phyloP scores from a whole-genome alignment of 1,139 yeast genomes.

The Pichia inconspicua region DNA sequence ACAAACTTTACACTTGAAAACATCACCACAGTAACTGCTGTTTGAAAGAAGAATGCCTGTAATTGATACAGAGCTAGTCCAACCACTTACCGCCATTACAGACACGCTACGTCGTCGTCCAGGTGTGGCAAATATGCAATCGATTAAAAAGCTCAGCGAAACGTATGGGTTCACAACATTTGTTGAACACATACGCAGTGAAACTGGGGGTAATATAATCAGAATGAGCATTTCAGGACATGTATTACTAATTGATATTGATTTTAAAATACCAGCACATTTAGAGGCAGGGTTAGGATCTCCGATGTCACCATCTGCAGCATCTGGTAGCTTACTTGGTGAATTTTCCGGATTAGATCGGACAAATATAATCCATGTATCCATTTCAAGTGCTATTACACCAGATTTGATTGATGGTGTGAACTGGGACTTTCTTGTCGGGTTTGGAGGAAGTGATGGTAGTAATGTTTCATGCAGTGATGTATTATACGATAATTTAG shows the following conservation, averaged over 20 bases:
- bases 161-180: slow-evolving; percentile 30
- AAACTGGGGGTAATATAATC: not conserved
- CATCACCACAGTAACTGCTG: too few species aligned
- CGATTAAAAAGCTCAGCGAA: slow-evolving; percentile 27
- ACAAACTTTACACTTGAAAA: too few species aligned
- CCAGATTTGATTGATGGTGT: slow-evolving; percentile 20
- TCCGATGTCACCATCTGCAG: slow-evolving; percentile 5
- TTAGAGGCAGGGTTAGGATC: slow-evolving; percentile 3
- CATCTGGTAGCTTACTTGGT: not conserved
- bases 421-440: slow-evolving; percentile 22
- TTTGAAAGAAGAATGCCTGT: slow-evolving; percentile 18
- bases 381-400: slow-evolving; percentile 25
- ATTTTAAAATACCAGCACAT: slow-evolving; percentile 16
- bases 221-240: slow-evolving; percentile 21
- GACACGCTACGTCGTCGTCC: slow-evolving; percentile 28
- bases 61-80: slow-evolving; percentile 28
- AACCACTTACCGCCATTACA: slow-evolving; percentile 25
- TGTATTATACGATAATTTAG: slow-evolving; percentile 21
- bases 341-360: not conserved
- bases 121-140: slow-evolving; percentile 26
- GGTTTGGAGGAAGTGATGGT: slow-evolving; percentile 10
- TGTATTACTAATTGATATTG: slow-evolving; percentile 28
- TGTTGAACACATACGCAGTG: slow-evolving; percentile 17
- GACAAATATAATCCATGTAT: slow-evolving; percentile 11
- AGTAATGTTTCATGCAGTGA: slow-evolving; percentile 16